Evolutionary conservation across 2,329 filamentous ascomycete species (phyloP), one percentile per base, ranked within the genome.

Genomic region (Dactylonectria macrodidyma): DNA sequence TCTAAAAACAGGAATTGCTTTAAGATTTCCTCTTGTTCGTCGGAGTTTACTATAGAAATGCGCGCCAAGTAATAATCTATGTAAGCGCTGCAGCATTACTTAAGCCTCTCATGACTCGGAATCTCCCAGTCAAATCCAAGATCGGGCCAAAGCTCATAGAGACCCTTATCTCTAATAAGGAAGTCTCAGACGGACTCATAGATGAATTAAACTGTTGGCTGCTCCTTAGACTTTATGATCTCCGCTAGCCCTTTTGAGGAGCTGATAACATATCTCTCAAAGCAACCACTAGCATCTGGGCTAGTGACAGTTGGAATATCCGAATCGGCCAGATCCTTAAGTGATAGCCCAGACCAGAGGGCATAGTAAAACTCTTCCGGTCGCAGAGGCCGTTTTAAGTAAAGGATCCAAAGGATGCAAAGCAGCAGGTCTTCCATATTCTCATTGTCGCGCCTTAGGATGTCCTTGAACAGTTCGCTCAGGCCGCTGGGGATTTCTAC

Each of bases 361-460:
- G 84, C 82, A 76, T 79, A 81, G 71, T 85, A 87, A 2, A 87
- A 78, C 72, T 89, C 82, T 14, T 80, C 67, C 0, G 77, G 82
- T 0, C 51, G 76, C 8, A 89, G 67, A 0, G 87, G 84, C 2
- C 78, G 74, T 22, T 75, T 80, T 3, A 88, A 81, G 51, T 82
- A 89, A 0, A 90, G 79, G 3, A 90, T 78, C 84, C 84, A 89
- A 57, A 86, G 83, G 1, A 90, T 70, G 52, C 83, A 87, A 3
- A 86, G 71, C 0, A 81, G 65, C 2, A 89, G 70, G 0, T 80
- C 72, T 5, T 84, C 77, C 52, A 77, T 77, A 34, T 86, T 79
- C 0, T 81, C 62, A 1, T 69, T 41, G 67, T 91, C 87, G 34
- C 85, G 81, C 2, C 67, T 81, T 4, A 90, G 62, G 1, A 90